Conservation (phyloP, 2,329 filamentous ascomycete species). For the Juglanconis sp. region DNA sequence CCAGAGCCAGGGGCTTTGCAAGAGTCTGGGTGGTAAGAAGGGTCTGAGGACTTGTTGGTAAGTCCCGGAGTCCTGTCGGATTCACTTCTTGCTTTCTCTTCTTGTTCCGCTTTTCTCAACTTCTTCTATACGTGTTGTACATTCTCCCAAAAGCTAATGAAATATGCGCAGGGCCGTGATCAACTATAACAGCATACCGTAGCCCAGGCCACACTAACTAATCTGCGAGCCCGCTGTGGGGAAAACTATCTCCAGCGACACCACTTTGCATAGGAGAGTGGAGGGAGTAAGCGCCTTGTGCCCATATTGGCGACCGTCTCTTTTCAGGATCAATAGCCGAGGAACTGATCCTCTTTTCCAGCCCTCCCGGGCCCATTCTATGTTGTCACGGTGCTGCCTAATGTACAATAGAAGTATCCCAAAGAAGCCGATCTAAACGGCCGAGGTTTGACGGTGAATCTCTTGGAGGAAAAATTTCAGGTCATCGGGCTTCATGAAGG, state of each 20-base stretch:
- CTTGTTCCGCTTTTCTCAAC: not conserved
- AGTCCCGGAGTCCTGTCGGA: slow-evolving; percentile 22
- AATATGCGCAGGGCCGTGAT: slow-evolving; percentile 20
- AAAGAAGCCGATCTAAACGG: slow-evolving; percentile 13
- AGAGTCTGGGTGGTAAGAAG: slow-evolving; percentile 54
- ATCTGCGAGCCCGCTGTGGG: slow-evolving; percentile 1
- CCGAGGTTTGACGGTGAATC: slow-evolving; percentile 68
- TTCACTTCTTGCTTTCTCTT: no score
- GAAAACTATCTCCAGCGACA: not conserved
- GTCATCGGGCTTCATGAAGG: slow-evolving; percentile 89
- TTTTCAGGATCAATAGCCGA: not conserved
- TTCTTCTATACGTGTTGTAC: not conserved
- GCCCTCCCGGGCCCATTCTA: not conserved
- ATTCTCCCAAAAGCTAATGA: not conserved
- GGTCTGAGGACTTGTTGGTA: slow-evolving; percentile 60
- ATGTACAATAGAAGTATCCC: slow-evolving; percentile 2
- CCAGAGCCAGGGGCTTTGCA: slow-evolving; percentile 60
- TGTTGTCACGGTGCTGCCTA: not conserved
- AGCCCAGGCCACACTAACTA: slow-evolving; percentile 15
- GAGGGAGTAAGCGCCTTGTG: no score
- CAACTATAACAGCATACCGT: slow-evolving; percentile 20
- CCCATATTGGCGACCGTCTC: not conserved
- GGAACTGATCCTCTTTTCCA: not conserved
- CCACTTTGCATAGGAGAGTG: not conserved
- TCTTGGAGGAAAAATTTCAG: slow-evolving; percentile 93